phyloP scores from a whole-genome alignment of 495 filamentous ascomycete species.

The Aspergillus asperescens region DNA sequence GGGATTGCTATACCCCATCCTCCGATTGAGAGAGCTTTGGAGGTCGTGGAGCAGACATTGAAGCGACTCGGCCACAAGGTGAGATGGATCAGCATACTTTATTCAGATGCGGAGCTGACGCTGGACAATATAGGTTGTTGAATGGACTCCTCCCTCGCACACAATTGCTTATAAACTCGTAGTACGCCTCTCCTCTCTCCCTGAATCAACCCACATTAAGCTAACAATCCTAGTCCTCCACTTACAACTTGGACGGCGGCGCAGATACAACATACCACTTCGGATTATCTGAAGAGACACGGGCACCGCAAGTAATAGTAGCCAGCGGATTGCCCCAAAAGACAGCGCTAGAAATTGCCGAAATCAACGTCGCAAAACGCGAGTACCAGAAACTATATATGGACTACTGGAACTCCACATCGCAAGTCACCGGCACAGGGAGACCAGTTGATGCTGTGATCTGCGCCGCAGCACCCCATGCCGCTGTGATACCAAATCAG shows the following conservation, averaged over 20 bases:
- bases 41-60: conserved; percentile 46
- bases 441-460: conserved; percentile 53
- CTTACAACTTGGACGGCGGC: conserved; percentile 45
- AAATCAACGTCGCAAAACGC: conserved; percentile 52
- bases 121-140: conserved; percentile 37
- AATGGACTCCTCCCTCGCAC: conserved; percentile 56
- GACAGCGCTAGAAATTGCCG: conserved; percentile 46
- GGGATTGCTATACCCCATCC: conserved; percentile 46
- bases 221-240: conserved; percentile 8
- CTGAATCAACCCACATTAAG: background rate
- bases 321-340: conserved; percentile 22
- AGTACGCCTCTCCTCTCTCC: conserved; percentile 19
- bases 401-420: conserved; percentile 65
- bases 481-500: conserved; percentile 44
- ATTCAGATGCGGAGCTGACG: background rate
- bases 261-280: conserved; percentile 46
- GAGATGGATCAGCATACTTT: background rate
- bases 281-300: conserved; percentile 51
- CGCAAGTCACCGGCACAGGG: conserved; percentile 48
- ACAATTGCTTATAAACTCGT: conserved; percentile 24
- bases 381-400: conserved; percentile 58
- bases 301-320: conserved; percentile 36
- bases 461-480: conserved; percentile 39
- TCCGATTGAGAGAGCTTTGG: conserved; percentile 50
- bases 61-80: conserved; percentile 51